Percentiles rank a stretch among this genome's conserved stretches.
phyloP scores from a whole-genome alignment of 2,329 filamentous ascomycete species.

The Sclerotinia minor region DNA sequence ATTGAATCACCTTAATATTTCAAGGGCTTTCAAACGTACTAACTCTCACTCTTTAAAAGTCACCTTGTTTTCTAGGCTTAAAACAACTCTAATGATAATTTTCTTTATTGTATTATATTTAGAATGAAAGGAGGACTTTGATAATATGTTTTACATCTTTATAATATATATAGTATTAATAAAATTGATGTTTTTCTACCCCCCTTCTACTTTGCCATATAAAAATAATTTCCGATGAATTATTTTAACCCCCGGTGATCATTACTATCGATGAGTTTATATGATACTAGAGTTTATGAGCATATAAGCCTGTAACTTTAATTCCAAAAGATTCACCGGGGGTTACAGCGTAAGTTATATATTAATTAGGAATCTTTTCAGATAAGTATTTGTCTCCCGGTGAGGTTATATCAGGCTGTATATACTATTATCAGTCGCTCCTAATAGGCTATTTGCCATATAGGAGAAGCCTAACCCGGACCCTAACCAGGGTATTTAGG shows the following conservation, averaged over 20 bases:
- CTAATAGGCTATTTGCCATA: neutral
- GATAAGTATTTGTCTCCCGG: neutral
- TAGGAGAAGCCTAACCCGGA: neutral
- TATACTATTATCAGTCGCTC: neutral
- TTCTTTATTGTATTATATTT: too few relatives aligned
- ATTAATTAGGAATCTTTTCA: neutral
- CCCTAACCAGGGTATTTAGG: neutral
- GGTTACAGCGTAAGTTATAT: neutral
- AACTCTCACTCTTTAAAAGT: neutral
- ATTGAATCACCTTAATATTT: neutral
- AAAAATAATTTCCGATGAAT: neutral
- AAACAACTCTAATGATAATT: too few relatives aligned
- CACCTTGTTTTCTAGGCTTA: neutral
- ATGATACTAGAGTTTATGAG: neutral
- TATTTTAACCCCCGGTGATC: neutral
- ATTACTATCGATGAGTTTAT: neutral
- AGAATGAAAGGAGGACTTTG: too few relatives aligned
- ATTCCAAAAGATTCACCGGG: neutral
- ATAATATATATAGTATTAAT: neutral
- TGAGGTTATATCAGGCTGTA: neutral
- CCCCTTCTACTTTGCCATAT: neutral
- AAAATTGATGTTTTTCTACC: neutral
- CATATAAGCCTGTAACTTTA: neutral
- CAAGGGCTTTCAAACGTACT: neutral
- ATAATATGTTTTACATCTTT: neutral